Conservation (phyloP, 2,329 filamentous ascomycete genomes). For the Clarireedia homoeocarpa region DNA sequence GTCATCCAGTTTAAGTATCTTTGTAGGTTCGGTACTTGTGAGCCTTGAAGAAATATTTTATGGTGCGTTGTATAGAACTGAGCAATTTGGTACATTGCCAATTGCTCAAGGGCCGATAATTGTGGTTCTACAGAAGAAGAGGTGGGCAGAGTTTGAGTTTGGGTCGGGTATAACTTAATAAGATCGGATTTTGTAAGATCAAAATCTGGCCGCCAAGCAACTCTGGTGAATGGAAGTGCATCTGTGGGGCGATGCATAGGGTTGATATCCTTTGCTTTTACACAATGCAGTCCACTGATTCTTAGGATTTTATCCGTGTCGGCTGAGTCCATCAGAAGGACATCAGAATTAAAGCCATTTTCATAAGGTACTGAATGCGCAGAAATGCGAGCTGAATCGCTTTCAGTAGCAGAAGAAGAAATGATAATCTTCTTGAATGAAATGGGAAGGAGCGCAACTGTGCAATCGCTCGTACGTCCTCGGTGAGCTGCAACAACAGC, state of each 20-base stretch:
- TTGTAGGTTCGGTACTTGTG: neutral
- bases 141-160: neutral
- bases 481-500: neutral
- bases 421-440: neutral
- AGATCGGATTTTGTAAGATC: neutral
- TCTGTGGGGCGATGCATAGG: neutral
- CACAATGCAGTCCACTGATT: neutral
- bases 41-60: neutral
- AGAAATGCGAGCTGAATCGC: neutral
- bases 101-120: neutral
- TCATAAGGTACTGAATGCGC: neutral
- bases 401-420: neutral
- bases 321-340: neutral
- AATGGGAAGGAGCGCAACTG: neutral
- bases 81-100: neutral
- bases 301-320: neutral
- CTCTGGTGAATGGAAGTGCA: neutral
- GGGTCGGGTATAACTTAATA: neutral
- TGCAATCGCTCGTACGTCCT: neutral
- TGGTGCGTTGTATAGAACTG: neutral
- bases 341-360: neutral
- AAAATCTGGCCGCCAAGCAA: conserved; percentile 8
- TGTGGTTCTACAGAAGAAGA: neutral
- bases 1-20: neutral
- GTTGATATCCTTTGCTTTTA: neutral